phyloP scores from a whole-genome alignment of 768 basidiomycete species.

The Xanthoconium stramineum region DNA sequence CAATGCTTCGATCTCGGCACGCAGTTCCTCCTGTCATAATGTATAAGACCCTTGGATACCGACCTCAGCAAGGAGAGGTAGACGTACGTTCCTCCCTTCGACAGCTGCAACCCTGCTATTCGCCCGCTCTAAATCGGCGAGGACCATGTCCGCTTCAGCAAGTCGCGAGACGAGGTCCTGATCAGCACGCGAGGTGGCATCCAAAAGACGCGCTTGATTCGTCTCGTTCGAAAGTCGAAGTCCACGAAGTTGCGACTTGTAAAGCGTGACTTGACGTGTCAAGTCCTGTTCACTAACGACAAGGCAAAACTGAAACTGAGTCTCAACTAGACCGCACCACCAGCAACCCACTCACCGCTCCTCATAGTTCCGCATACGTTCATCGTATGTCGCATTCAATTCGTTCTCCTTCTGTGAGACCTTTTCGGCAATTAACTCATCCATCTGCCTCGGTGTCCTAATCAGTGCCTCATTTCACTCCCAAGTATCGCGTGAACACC shows the following conservation, averaged over 20 bases:
- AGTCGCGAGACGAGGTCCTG: constrained; percentile 89
- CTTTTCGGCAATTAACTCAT: constrained; percentile 84
- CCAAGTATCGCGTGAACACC: constrained; percentile 11
- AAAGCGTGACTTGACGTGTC: constrained; percentile 85
- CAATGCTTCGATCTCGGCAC: constrained; percentile 91
- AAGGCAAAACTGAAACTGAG: neutral
- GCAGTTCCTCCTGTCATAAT: constrained; percentile 72
- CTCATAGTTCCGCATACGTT: constrained; percentile 92
- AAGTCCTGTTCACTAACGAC: constrained; percentile 80
- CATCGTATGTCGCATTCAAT: constrained; percentile 94
- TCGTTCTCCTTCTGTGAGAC: constrained; percentile 94
- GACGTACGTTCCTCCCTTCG: constrained; percentile 84
- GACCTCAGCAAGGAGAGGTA: neutral
- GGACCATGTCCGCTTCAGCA: constrained; percentile 92
- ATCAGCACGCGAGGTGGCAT: constrained; percentile 91
- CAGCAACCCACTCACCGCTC: constrained; percentile 61
- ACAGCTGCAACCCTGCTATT: constrained; percentile 90
- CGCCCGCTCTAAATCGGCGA: constrained; percentile 91
- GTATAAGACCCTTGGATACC: neutral
- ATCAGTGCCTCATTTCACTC: constrained; percentile 1
- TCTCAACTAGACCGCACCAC: neutral
- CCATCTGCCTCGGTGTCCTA: constrained; percentile 66
- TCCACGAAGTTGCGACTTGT: constrained; percentile 86
- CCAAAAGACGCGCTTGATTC: constrained; percentile 87
- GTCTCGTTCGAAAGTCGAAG: constrained; percentile 89